Evolutionary conservation across 2,329 filamentous ascomycete genomes (phyloP).

Genomic region (Fusarium siculi): DNA sequence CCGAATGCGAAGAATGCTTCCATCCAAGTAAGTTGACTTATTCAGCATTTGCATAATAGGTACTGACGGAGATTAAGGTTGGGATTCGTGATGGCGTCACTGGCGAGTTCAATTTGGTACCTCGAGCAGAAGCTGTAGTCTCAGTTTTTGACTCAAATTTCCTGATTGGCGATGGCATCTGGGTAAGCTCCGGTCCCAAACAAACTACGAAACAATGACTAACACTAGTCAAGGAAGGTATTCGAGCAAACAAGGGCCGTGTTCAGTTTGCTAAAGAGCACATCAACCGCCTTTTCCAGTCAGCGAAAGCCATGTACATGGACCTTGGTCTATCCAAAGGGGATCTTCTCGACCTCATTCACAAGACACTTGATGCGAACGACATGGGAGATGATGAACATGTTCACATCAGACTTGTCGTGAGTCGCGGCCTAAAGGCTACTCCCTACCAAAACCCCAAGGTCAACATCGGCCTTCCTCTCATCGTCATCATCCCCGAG

Average conservation of each 20-base stretch:
- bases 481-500: conserved; percentile 7
- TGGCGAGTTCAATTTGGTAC: neutral
- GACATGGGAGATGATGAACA: neutral
- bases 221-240: neutral
- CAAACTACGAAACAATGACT: neutral
- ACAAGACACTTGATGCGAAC: neutral
- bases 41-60: fast-evolving
- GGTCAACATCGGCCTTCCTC: conserved; percentile 2
- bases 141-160: conserved; percentile 16
- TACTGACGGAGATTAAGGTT: fast-evolving
- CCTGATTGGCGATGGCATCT: conserved; percentile 3
- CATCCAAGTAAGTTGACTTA: fast-evolving
- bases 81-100: neutral
- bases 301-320: conserved; percentile 11
- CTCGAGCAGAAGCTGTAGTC: neutral
- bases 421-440: neutral
- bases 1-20: conserved; percentile 8
- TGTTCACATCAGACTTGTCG: conserved; percentile 7
- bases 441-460: neutral
- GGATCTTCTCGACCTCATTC: neutral
- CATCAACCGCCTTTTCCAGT: neutral
- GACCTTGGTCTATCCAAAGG: neutral
- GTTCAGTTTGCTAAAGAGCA: conserved; percentile 2
- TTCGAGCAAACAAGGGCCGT: conserved; percentile 11
- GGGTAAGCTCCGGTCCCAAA: fast-evolving